Conservation (phyloP, 768 basidiomycete species). For the Rhodotorula babjevae region DNA sequence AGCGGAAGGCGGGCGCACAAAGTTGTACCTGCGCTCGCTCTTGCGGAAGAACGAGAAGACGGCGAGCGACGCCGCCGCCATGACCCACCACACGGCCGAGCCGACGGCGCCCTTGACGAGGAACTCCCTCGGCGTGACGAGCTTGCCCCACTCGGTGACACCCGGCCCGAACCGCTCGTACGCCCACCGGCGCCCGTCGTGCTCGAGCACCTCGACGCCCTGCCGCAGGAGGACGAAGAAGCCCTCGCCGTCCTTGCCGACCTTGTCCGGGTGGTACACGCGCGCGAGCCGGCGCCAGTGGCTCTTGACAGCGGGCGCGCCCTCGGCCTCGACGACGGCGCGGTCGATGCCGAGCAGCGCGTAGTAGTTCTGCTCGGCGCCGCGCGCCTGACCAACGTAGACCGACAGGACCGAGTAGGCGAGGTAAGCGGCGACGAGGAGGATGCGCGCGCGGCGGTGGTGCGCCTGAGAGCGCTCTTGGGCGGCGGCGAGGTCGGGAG, state of each 20-base stretch:
- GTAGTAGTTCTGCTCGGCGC: constrained; percentile 69
- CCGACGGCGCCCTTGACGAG: constrained; percentile 62
- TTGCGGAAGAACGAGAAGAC: constrained; percentile 62
- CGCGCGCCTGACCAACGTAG: constrained; percentile 46
- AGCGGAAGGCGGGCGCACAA: constrained; percentile 45
- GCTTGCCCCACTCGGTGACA: constrained; percentile 61
- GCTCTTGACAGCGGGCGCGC: constrained; percentile 54
- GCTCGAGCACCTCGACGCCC: constrained; percentile 71
- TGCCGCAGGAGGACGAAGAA: constrained; percentile 67
- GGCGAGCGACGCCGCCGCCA: constrained; percentile 57
- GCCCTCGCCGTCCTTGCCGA: constrained; percentile 54
- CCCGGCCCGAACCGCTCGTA: constrained; percentile 85
- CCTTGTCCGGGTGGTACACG: constrained; percentile 70
- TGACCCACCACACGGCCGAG: constrained; percentile 64
- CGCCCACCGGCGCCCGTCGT: constrained; percentile 72
- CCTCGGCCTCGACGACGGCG: constrained; percentile 58
- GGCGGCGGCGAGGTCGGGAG: constrained; percentile 7
- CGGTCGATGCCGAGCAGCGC: constrained; percentile 63
- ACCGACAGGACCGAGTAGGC: constrained; percentile 44
- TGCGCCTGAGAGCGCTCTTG: constrained; percentile 13
- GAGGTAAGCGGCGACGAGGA: constrained; percentile 42
- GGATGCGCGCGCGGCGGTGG: constrained; percentile 19
- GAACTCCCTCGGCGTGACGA: constrained; percentile 66
- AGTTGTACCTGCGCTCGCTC: constrained; percentile 63
- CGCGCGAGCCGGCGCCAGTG: constrained; percentile 73